Evolutionary conservation across 129 eudicot genomes (phyloP), one percentile per base, ranked within the genome.

Genomic region (Chrysanthemum lavandulifolium): DNA sequence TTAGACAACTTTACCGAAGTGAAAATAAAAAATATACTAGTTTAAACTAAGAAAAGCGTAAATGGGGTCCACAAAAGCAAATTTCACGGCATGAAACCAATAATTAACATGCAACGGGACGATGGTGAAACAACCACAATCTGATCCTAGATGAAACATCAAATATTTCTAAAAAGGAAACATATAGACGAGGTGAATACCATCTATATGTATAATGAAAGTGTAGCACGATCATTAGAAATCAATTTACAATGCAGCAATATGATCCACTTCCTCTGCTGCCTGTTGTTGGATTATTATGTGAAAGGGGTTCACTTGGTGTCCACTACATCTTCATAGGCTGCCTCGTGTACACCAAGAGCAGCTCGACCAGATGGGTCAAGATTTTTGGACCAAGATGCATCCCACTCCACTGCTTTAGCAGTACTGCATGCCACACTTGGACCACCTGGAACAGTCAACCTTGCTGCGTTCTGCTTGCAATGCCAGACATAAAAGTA

Each of bases 281-380:
- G 57, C 57, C 14, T 6, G 66, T 59, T 6, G 65, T 59, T 72
- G 43, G 43, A 36, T 36, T 36, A 65, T 55, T 73, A 69, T 66
- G 67, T 29, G 72, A 71, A 63, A 71, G 14, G 76, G 76, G 14
- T 75, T 61, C 50, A 71, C 51, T 77, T 79, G 79, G 72, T 73
- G 64, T 84, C 82, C 9, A 33, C 43, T 21, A 72, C 54, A 13
- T 82, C 84, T 55, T 83, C 85, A 75, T 94, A 94, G 31, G 99
- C 99, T 14, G 96, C 86, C 1, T 18, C 86, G 63, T 95, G 99
- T 72, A 95, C 97, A 52, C 99, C 99, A 31, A 95, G 97, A 45
- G 97, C 99, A 66, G 99, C 99, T 65, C 99, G 84, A 45, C 99
- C 99, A 23, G 99, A 90, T 1, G 99, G 99, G 77, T 95, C 99